Evolutionary conservation across 495 filamentous ascomycete species (phyloP).

Genomic region (Venustampulla echinocandica): DNA sequence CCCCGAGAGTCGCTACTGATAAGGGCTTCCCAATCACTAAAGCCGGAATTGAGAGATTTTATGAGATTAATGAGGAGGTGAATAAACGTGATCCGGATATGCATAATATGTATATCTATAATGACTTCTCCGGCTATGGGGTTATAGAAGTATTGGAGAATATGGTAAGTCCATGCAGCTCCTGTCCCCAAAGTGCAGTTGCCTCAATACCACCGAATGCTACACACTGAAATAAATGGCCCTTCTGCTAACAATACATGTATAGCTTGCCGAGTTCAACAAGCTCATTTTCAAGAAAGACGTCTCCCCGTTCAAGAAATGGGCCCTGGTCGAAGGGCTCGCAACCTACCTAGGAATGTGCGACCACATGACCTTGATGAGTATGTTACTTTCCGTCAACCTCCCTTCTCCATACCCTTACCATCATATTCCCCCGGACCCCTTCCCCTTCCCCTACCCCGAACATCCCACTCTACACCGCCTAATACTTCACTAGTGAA

Average conservation of each 20-base stretch:
- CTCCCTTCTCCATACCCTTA: neutral
- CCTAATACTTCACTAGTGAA: slow-evolving; percentile 9
- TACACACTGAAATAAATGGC: neutral
- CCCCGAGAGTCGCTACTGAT: slow-evolving; percentile 7
- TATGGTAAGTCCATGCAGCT: slow-evolving; percentile 12
- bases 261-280: slow-evolving; percentile 28
- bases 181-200: neutral
- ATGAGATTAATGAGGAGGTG: slow-evolving; percentile 4
- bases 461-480: neutral
- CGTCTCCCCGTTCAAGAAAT: slow-evolving; percentile 30
- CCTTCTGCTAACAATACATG: too few relatives aligned
- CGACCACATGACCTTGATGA: slow-evolving; percentile 5
- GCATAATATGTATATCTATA: slow-evolving; percentile 35
- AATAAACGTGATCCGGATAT: slow-evolving; percentile 29
- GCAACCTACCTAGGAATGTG: slow-evolving; percentile 17
- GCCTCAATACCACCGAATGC: neutral
- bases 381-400: slow-evolving; percentile 14
- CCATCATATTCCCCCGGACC: neutral
- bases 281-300: slow-evolving; percentile 25
- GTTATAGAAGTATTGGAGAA: slow-evolving; percentile 35
- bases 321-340: slow-evolving; percentile 24
- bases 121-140: slow-evolving; percentile 31
- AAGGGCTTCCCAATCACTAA: slow-evolving; percentile 4
- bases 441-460: slow-evolving; percentile 8
- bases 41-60: slow-evolving; percentile 2